Base-by-base conservation (phyloP, 441 rosid genomes). In the Capsella rubella region DNA sequence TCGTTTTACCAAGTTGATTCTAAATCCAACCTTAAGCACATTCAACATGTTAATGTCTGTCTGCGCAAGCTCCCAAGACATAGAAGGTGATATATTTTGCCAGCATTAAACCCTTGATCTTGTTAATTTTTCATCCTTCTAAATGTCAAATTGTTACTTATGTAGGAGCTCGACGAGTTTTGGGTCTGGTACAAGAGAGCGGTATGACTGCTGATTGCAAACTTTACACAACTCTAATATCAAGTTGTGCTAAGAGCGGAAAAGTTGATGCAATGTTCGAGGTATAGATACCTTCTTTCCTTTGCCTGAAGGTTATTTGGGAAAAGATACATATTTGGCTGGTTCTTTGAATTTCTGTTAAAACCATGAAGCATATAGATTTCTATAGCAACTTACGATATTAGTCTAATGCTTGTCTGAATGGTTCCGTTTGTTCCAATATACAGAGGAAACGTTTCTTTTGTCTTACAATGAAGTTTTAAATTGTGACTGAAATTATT, bases 261-360 rank as follows among this genome's bases (percentile, higher is more conserved):
- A 90, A 90, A 88, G 97, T 94, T 34, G 97, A 94, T 81, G 78
- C 92, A 80, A 94, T 94, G 98, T 94, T 91, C 79, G 93, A 91
- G 87, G 97, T 93, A 84, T 53, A 78, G 55, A 53, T 51, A 61
- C 82, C 84, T 67, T 79, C 40, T 8, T 76, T 46, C 46, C 25
- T 75, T 43, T 64, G 11, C 61, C 66, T 72, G 65, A 43, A 45
- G 35, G 77, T 45, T 77, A 68, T 69, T 55, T 73, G 9, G 10
- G 18, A 21, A 32, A 54, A 9, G 50, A 54, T 51, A 51, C 59
- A 25, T n/a, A 43, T 14, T 32, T 29, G 35, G 32, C 39, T 61
- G 14, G 10, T 31, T 54, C 43, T 45, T 67, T 61, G 47, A 45
- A 32, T 53, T 11, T 28, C 49, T 75, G 29, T 32, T 31, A 52